phyloP scores from a whole-genome alignment of 805 yeast genomes.

The Wickerhamiella siamensis region DNA sequence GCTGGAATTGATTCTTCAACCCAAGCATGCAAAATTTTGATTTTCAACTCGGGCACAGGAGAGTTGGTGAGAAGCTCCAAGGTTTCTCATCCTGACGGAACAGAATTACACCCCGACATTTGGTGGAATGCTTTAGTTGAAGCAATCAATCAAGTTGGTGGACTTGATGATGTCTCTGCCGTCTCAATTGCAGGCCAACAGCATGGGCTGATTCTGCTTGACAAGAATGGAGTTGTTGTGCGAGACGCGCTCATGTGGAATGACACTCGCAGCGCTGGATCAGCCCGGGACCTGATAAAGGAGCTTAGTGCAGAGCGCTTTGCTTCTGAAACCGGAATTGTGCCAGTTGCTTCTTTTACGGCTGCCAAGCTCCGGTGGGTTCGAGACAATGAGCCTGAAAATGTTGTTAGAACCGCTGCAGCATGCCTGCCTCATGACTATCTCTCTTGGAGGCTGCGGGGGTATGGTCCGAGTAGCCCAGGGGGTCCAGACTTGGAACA shows the following conservation, averaged over 20 bases:
- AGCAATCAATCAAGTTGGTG: slow-evolving; percentile 14
- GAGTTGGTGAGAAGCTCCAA: slow-evolving; percentile 10
- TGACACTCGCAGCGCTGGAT: slow-evolving; percentile 16
- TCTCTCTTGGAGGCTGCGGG: slow-evolving; percentile 18
- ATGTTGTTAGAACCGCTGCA: slow-evolving; percentile 14
- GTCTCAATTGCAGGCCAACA: slow-evolving; percentile 19
- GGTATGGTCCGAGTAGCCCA: slow-evolving; percentile 17
- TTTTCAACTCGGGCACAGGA: slow-evolving; percentile 12
- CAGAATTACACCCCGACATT: slow-evolving; percentile 17
- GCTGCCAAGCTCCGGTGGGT: slow-evolving; percentile 19
- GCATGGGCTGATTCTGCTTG: slow-evolving; percentile 18
- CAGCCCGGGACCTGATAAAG: slow-evolving; percentile 13
- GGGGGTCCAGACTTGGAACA: slow-evolving; percentile 14
- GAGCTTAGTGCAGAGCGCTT: slow-evolving; percentile 17
- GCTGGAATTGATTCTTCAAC: slow-evolving; percentile 20
- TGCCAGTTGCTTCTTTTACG: slow-evolving; percentile 19
- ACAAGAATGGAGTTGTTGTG: slow-evolving; percentile 12
- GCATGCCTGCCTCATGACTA: slow-evolving; percentile 20
- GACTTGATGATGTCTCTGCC: slow-evolving; percentile 16
- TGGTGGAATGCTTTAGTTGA: slow-evolving; percentile 15
- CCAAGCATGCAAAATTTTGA: slow-evolving; percentile 18
- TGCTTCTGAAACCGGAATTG: slow-evolving; percentile 17
- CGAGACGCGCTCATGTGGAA: slow-evolving; percentile 19
- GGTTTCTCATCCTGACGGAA: slow-evolving; percentile 16
- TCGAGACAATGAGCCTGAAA: slow-evolving; percentile 17